Conservation (phyloP, 352 stramenopile genomes). For the Phytophthora pluvialis region DNA sequence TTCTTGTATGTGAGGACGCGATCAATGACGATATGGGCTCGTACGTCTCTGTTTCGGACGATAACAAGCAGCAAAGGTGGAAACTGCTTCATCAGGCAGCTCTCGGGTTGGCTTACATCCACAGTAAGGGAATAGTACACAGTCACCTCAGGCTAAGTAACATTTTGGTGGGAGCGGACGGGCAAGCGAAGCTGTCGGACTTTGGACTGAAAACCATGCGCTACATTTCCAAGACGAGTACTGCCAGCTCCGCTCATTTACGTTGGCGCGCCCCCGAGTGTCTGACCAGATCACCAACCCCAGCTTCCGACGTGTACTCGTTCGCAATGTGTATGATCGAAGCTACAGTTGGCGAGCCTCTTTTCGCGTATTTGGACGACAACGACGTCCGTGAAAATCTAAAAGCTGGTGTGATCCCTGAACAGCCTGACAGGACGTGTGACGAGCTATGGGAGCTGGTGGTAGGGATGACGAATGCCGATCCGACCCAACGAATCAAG, state of each 20-base stretch:
- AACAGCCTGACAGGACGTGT: conserved; percentile 1
- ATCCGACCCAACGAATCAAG: not conserved
- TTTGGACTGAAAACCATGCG: conserved; percentile 3
- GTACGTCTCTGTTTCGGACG: conserved; percentile 12
- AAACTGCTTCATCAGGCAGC: conserved; percentile 35
- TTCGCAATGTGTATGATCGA: conserved; percentile 18
- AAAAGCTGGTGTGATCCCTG: conserved; percentile 1
- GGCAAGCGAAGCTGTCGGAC: conserved; percentile 10
- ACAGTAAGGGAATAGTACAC: conserved; percentile 23
- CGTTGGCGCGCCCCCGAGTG: conserved; percentile 11
- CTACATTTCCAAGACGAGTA: not conserved
- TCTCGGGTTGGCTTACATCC: conserved; percentile 47
- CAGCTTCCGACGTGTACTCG: conserved; percentile 9
- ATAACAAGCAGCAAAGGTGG: conserved; percentile 17
- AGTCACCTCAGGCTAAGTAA: conserved; percentile 30
- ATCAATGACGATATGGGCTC: conserved; percentile 23
- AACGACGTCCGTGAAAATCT: conserved; percentile 8
- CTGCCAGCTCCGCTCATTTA: not conserved
- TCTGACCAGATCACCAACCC: conserved; percentile 1
- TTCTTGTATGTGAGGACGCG: conserved; percentile 39
- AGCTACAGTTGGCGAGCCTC: conserved; percentile 5
- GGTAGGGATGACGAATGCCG: not conserved
- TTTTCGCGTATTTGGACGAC: conserved; percentile 1
- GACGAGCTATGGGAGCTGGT: conserved; percentile 2
- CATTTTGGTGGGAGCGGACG: conserved; percentile 24